Evolutionary conservation across 148 eudicot species (phyloP).

Genomic region (Rhododendron griersonianum): DNA sequence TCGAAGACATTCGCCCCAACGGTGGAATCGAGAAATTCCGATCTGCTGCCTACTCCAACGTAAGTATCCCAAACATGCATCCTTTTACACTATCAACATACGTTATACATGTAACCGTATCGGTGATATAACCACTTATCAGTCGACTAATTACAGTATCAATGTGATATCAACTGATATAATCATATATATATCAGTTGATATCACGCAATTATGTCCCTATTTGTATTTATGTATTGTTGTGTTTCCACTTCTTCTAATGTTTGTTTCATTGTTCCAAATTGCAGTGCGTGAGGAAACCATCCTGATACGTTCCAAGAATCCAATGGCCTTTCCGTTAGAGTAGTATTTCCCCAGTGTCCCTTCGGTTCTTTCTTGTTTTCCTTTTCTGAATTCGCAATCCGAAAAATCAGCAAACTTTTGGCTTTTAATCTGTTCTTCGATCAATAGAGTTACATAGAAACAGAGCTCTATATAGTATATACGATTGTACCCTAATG

Average conservation of each 20-base stretch:
- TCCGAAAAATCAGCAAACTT: background rate
- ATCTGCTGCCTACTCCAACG: conserved; percentile 21
- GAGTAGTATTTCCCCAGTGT: background rate
- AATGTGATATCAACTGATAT: no score
- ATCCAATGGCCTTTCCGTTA: background rate
- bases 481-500: background rate
- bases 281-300: conserved; percentile 29
- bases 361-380: background rate
- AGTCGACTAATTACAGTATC: no score
- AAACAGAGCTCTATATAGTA: background rate
- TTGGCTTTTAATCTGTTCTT: background rate
- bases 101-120: no score
- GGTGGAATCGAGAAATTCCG: conserved; percentile 28
- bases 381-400: background rate
- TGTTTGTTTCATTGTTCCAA: background rate
- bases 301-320: conserved; percentile 22
- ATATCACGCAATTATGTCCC: no score
- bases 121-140: no score
- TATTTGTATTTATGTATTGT: no score
- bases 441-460: background rate
- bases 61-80: background rate
- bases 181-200: no score
- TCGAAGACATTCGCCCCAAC: conserved; percentile 31
- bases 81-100: no score
- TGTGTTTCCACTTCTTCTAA: background rate